Percentiles rank a stretch among this genome's conserved stretches.
phyloP scores from a whole-genome alignment of 768 basidiomycete genomes.

The Ephemerocybe angulata region DNA sequence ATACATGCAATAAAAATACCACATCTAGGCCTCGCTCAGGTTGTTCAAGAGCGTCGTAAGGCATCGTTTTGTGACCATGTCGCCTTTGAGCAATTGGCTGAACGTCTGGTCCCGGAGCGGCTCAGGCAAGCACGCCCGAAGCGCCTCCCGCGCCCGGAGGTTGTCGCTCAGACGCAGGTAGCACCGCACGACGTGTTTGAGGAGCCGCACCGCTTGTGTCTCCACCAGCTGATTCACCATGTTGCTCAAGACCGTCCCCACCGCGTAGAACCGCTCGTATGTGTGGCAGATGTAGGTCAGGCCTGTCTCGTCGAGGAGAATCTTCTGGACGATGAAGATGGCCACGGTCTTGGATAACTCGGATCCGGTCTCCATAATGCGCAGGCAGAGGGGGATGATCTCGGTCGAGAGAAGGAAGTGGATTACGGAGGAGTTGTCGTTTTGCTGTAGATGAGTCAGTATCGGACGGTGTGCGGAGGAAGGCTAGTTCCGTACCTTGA shows the following conservation, averaged over 20 bases:
- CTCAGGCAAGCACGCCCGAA: conserved; percentile 93
- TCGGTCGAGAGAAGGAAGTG: conserved; percentile 98
- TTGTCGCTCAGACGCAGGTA: conserved; percentile 96
- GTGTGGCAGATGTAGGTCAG: conserved; percentile 99
- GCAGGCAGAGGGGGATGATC: conserved; percentile 97
- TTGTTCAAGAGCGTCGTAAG: conserved; percentile 88
- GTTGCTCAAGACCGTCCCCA: conserved; percentile 95
- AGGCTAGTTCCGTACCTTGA: conserved; percentile 62
- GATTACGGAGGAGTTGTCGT: conserved; percentile 98
- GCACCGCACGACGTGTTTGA: conserved; percentile 98
- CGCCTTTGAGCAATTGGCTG: conserved; percentile 87
- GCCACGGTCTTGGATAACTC: conserved; percentile 98
- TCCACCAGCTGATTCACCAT: conserved; percentile 99
- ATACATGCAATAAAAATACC: neutral
- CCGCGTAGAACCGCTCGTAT: conserved; percentile 99
- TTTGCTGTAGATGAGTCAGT: conserved; percentile 63
- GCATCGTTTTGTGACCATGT: conserved; percentile 97
- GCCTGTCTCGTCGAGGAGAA: conserved; percentile 94
- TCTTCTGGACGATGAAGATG: conserved; percentile 99
- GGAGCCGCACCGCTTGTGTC: conserved; percentile 90
- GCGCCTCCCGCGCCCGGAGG: conserved; percentile 91
- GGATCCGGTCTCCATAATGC: conserved; percentile 99
- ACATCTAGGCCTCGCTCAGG: conserved; percentile 61
- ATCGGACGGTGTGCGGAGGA: neutral
- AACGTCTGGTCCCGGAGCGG: conserved; percentile 94